Evolutionary conservation across 2,329 filamentous ascomycete species (phyloP).

Genomic region (Pestalotiopsis sp.): DNA sequence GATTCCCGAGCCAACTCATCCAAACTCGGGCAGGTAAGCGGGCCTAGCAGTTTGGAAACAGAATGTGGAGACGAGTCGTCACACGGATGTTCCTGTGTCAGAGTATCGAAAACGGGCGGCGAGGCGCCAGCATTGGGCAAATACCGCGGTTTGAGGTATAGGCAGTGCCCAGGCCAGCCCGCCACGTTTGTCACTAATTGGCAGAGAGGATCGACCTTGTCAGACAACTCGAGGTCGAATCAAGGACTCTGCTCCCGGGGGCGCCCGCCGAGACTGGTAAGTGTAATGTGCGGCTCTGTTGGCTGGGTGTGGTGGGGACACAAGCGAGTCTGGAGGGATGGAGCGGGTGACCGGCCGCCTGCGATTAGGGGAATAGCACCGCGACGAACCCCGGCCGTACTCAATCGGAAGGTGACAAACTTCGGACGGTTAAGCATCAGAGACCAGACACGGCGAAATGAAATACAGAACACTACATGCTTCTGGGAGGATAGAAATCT

Average conservation of each 20-base stretch:
- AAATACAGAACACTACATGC: not conserved
- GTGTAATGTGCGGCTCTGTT: constrained; percentile 8
- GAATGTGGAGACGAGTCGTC: not conserved
- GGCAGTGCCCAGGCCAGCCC: not conserved
- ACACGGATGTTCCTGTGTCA: not conserved
- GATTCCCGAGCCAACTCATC: not conserved
- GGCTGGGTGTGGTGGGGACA: not conserved
- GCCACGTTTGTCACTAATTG: not conserved
- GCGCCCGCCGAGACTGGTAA: constrained; percentile 7
- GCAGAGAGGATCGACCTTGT: not conserved
- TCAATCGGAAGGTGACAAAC: constrained; percentile 9
- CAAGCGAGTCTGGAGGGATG: constrained; percentile 2
- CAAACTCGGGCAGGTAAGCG: not conserved
- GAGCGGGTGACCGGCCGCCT: constrained; percentile 1
- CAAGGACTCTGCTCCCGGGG: not conserved
- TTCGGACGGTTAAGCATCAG: constrained; percentile 6
- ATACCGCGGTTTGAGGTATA: constrained; percentile 11
- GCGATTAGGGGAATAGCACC: constrained; percentile 12
- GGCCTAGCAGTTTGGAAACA: not conserved
- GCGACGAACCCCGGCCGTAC: not conserved
- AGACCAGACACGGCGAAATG: not conserved
- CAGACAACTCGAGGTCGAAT: not conserved
- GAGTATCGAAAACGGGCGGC: constrained; percentile 1
- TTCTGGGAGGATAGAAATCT: not conserved
- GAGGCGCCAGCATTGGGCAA: not conserved